These are phyloP conservation scores for Sclerotinia glacialis DNA, from an alignment of 2,329 filamentous ascomycete species.

Conservation along the genomic window DNA sequence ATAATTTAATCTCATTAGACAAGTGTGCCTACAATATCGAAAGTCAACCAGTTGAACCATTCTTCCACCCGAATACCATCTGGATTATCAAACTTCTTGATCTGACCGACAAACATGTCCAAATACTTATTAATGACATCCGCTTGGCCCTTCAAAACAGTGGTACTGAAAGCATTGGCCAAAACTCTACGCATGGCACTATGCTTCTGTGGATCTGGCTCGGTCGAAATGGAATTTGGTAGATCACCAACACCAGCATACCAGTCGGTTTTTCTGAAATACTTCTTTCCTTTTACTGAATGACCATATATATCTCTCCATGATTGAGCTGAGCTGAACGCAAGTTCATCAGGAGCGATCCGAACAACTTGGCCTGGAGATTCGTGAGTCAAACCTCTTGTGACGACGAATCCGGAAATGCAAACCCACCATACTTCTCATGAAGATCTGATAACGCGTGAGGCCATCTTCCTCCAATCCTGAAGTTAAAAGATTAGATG, in stretches of 20 bases:
- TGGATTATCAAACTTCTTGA: neutral
- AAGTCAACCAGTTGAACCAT: conserved; percentile 17
- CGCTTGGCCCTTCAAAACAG: neutral
- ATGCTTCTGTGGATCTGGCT: conserved; percentile 6
- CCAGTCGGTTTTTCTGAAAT: conserved; percentile 14
- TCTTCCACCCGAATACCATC: conserved; percentile 6
- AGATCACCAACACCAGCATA: conserved; percentile 12
- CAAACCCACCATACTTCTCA: neutral
- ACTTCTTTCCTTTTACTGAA: conserved; percentile 15
- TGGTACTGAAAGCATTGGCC: conserved; percentile 10
- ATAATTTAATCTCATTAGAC: neutral
- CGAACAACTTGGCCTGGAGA: neutral
- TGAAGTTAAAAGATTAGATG: neutral
- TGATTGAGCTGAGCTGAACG: conserved; percentile 11
- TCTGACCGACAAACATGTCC: conserved; percentile 11
- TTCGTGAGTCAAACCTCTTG: neutral
- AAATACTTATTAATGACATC: conserved; percentile 7
- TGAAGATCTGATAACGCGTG: neutral
- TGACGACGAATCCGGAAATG: neutral
- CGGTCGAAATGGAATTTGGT: conserved; percentile 4
- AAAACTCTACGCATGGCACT: conserved; percentile 7
- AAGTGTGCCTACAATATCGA: conserved; percentile 1
- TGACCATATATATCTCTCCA: conserved; percentile 13
- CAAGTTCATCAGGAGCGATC: conserved; percentile 7
- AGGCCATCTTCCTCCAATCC: conserved; percentile 12